Conservation (phyloP, 2,329 filamentous ascomycete genomes). For the Apiospora malaysiana region DNA sequence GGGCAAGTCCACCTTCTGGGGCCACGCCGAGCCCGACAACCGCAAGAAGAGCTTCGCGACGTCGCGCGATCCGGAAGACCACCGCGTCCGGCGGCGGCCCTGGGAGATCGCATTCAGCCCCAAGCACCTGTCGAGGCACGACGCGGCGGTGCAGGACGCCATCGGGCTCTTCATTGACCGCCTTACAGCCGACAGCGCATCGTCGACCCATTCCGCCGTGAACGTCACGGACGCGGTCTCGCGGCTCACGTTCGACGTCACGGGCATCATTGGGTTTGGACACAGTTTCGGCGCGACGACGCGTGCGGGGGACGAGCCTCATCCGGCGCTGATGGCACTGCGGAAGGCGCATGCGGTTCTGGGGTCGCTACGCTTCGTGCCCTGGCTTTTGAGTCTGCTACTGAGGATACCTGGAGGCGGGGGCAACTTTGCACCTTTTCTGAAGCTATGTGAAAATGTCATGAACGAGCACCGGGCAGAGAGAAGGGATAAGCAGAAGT, state of each 20-base stretch:
- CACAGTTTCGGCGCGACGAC: constrained; percentile 19
- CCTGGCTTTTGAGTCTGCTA: constrained; percentile 24
- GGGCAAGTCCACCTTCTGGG: constrained; percentile 23
- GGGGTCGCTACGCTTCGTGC: constrained; percentile 21
- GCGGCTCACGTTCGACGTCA: constrained; percentile 23
- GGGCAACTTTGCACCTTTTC: constrained; percentile 22
- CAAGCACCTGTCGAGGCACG: constrained; percentile 18
- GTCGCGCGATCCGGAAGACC: constrained; percentile 24
- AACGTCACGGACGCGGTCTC: constrained; percentile 19
- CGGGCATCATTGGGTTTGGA: constrained; percentile 24
- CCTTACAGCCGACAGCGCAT: neutral
- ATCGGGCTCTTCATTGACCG: constrained; percentile 23
- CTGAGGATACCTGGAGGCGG: constrained; percentile 20
- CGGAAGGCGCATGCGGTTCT: constrained; percentile 22
- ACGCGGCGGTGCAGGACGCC: constrained; percentile 22
- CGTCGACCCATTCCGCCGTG: neutral
- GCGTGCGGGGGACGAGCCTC: neutral
- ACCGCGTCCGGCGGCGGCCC: constrained; percentile 22
- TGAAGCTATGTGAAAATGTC: constrained; percentile 21
- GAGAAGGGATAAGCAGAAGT: neutral
- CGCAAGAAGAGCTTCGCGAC: constrained; percentile 23
- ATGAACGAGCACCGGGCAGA: constrained; percentile 20
- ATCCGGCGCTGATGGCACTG: constrained; percentile 23
- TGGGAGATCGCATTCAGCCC: constrained; percentile 26
- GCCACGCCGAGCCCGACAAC: constrained; percentile 22